Evolutionary conservation across 2,329 filamentous ascomycete species (phyloP), one percentile per base, ranked within the genome.

Genomic region (Byssothecium circinans): DNA sequence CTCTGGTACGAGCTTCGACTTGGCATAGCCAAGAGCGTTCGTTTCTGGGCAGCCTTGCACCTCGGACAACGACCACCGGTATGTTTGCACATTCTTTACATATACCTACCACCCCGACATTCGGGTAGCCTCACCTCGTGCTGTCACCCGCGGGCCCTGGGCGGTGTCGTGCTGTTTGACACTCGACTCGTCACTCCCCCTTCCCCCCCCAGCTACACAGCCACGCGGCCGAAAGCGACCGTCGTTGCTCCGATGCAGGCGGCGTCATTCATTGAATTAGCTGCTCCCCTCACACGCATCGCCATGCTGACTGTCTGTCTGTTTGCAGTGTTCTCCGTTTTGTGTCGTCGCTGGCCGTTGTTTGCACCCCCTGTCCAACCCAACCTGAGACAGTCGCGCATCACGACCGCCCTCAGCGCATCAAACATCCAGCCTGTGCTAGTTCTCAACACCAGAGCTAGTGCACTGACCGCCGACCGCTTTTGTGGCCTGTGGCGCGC

Each of bases 221-320:
- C 59, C 54, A 56, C 56, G 49, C 43, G 49, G 47, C 50, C 50
- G 54, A 50, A 5, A 12, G 29, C 29, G 29, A 32, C 29, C 12
- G 7, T 14, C 29, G 12, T 32, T n/a, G 14, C 14, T 32, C 52
- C 58, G 39, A 19, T 54, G 56, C 49, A 41, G 56, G 23, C 23
- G 10, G 23, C 23, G 23, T 25, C 23, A 10, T 25, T 25, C 23
- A 25, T 25, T 25, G 23, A 5, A 25, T 25, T 10, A 25, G 5
- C 23, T 5, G 6, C 23, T 6, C 10, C 29, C 50, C 47, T n/a
- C n/a, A n/a, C n/a, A n/a, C n/a, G n/a, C 54, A 43, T 56, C 64
- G 58, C 58, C 53, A 67, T 69, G 64, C 65, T 69, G 56, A 69
- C 61, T 56, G 54, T 50, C 61, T 56, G 54, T 50, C 25, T 56